Percentiles rank a stretch among this genome's conserved stretches.
Conservation (phyloP, 495 filamentous ascomycete genomes). For the Mycothermus thermophilus region DNA sequence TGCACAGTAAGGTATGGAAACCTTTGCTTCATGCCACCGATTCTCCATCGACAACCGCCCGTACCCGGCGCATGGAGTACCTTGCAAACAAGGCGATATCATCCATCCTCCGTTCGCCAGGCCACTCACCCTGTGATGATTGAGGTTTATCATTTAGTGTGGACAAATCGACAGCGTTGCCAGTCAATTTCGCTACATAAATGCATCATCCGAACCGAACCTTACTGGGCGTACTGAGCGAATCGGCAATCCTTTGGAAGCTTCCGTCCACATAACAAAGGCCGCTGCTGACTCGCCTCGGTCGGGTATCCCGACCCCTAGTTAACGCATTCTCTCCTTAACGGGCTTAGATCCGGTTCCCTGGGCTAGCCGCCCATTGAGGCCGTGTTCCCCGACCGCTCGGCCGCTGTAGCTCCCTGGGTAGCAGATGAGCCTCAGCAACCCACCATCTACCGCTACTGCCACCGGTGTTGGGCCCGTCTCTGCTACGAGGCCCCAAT, state of each 20-base stretch:
- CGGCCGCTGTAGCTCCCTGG: neutral
- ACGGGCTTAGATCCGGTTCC: neutral
- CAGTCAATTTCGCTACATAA: constrained; percentile 5
- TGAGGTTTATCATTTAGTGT: too few species aligned
- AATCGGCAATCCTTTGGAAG: neutral
- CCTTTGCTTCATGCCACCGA: too few species aligned
- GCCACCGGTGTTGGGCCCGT: constrained; percentile 31
- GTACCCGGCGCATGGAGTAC: too few species aligned
- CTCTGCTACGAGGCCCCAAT: constrained; percentile 34
- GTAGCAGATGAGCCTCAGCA: constrained; percentile 30
- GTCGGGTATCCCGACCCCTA: constrained; percentile 2
- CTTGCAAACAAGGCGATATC: too few species aligned
- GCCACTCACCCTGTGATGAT: too few species aligned
- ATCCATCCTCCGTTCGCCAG: too few species aligned
- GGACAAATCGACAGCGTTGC: constrained; percentile 3
- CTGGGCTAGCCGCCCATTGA: neutral
- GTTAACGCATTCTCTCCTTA: neutral
- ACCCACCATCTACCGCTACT: constrained; percentile 29
- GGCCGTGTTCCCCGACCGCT: neutral
- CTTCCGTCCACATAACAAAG: too few species aligned
- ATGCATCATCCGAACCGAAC: constrained; percentile 1
- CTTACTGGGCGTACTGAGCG: neutral
- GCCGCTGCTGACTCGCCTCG: constrained; percentile 8
- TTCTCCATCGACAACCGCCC: too few species aligned
- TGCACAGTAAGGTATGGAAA: too few species aligned